Conservation (phyloP, 2,329 filamentous ascomycete species). For the Claviceps fusiformis region DNA sequence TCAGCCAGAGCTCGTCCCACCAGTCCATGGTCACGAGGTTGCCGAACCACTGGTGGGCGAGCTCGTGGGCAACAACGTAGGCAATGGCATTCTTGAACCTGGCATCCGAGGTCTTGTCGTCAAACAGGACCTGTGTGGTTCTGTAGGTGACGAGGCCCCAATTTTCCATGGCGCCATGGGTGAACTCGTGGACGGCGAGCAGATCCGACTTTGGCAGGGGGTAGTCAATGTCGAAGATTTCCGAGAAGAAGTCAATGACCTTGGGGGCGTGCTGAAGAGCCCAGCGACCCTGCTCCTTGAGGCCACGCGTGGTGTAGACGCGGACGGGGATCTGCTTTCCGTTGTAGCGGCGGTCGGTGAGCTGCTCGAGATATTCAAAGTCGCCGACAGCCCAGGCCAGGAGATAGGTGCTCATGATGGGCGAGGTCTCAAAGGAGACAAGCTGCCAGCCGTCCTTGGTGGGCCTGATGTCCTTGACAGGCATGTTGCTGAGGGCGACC, state of each 20-base stretch:
- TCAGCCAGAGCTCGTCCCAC: constrained; percentile 90
- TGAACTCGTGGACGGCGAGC: constrained; percentile 87
- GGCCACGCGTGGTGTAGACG: constrained; percentile 89
- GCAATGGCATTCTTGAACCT: constrained; percentile 88
- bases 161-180: constrained; percentile 79
- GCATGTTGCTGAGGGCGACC: constrained; percentile 91
- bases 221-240: constrained; percentile 87
- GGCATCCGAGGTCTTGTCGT: constrained; percentile 80
- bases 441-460: constrained; percentile 51
- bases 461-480: constrained; percentile 55
- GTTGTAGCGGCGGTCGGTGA: constrained; percentile 80
- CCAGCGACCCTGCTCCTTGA: constrained; percentile 83
- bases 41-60: constrained; percentile 94
- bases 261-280: constrained; percentile 84
- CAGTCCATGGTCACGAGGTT: constrained; percentile 95
- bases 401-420: constrained; percentile 84
- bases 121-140: constrained; percentile 90
- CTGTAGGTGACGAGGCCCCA: constrained; percentile 95
- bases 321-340: constrained; percentile 84
- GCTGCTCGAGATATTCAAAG: constrained; percentile 90
- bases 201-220: constrained; percentile 86
- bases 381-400: constrained; percentile 91
- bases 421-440: constrained; percentile 71
- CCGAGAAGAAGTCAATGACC: constrained; percentile 92
- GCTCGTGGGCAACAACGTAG: constrained; percentile 95